These are phyloP conservation scores for Neopestalotiopsis clavispora DNA, from an alignment of 2,329 filamentous ascomycete genomes.

Conservation along the genomic window DNA sequence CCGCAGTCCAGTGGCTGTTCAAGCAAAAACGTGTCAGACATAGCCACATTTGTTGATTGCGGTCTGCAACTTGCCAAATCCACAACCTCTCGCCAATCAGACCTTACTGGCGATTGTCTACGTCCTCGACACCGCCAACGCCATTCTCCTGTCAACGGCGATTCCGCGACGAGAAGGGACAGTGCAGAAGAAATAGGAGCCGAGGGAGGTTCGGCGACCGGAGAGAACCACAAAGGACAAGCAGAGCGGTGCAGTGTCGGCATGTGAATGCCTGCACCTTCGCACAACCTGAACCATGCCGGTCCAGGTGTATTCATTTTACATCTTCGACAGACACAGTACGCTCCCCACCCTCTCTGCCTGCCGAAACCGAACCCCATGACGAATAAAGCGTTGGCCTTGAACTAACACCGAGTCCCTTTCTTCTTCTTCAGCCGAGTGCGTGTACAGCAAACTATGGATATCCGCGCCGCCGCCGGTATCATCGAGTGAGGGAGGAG, in stretches of 20 bases:
- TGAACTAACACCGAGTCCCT: conserved; percentile 13
- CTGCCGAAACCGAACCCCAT: neutral
- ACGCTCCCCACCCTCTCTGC: conserved; percentile 37
- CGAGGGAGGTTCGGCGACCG: neutral
- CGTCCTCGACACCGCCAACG: neutral
- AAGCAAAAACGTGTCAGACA: neutral
- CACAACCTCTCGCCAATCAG: neutral
- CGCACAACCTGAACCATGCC: conserved; percentile 65
- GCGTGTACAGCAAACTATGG: conserved; percentile 94
- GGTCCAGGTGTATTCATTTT: conserved; percentile 83
- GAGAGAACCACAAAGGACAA: neutral
- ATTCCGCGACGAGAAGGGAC: neutral
- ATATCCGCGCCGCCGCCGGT: conserved; percentile 50
- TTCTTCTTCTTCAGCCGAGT: conserved; percentile 71
- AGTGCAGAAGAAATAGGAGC: neutral
- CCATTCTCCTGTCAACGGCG: neutral
- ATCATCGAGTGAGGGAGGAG: conserved; percentile 36
- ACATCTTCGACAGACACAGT: conserved; percentile 99
- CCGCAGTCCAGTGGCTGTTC: neutral
- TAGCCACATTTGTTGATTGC: neutral
- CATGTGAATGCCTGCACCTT: conserved; percentile 18
- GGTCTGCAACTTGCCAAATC: neutral
- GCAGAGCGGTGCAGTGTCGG: conserved; percentile 1
- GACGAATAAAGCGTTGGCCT: conserved; percentile 13
- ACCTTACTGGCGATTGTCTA: neutral